Percentiles rank a stretch among this genome's conserved stretches.
Evolutionary conservation across 2,329 filamentous ascomycete species (phyloP).

Genomic region (Claviceps pazoutovae): DNA sequence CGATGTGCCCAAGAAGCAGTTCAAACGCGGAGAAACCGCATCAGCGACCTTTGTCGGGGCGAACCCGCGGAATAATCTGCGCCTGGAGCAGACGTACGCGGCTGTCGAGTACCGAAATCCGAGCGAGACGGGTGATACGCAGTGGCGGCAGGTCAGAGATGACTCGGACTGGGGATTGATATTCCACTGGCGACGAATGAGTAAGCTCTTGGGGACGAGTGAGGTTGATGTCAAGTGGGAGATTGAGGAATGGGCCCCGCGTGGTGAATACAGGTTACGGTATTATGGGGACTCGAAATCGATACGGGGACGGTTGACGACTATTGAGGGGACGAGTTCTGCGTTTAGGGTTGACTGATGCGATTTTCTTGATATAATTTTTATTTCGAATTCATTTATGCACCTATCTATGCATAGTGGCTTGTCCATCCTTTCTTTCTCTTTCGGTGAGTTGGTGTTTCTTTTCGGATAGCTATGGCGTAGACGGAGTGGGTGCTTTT

Average conservation of each 20-base stretch:
- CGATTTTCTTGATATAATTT: background rate
- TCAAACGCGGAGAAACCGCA: conserved; percentile 43
- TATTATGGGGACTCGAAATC: conserved; percentile 75
- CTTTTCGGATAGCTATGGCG: too few relatives aligned
- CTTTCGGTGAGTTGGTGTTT: background rate
- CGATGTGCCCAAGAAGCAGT: conserved; percentile 33
- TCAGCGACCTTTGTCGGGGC: conserved; percentile 65
- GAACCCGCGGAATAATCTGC: conserved; percentile 77
- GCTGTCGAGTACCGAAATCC: conserved; percentile 44
- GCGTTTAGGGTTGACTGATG: conserved; percentile 25
- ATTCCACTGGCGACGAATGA: conserved; percentile 65
- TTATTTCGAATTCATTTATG: background rate
- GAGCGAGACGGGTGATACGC: conserved; percentile 10
- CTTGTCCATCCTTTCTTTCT: background rate
- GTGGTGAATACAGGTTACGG: conserved; percentile 57
- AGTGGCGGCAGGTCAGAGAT: conserved; percentile 55
- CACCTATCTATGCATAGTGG: background rate
- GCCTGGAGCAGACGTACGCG: conserved; percentile 63
- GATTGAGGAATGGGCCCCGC: conserved; percentile 44
- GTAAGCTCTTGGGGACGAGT: conserved; percentile 56
- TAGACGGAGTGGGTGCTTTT: too few relatives aligned
- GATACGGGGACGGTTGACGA: conserved; percentile 41
- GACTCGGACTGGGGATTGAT: conserved; percentile 75
- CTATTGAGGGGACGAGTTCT: conserved; percentile 55
- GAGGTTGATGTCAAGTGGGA: conserved; percentile 68